These are phyloP conservation scores for Malus orientalis DNA, from an alignment of 306 rosid species.

Conservation along the genomic window DNA sequence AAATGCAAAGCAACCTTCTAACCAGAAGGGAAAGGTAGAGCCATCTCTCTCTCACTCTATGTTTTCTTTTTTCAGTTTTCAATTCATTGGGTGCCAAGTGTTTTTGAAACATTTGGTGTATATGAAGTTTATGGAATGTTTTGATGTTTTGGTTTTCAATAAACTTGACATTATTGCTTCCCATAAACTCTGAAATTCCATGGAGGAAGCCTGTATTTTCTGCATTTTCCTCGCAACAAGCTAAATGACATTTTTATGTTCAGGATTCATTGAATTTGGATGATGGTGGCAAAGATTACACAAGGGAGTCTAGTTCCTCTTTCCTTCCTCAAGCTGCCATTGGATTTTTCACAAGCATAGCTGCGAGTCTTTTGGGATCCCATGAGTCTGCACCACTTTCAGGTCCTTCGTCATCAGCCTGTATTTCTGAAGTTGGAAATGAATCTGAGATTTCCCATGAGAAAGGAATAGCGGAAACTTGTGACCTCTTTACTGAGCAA, in stretches of 20 bases:
- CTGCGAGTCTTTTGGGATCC: slow-evolving; percentile 46
- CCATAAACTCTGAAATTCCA: background rate
- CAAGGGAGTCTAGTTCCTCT: slow-evolving; percentile 51
- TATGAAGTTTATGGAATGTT: background rate
- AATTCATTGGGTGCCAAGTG: background rate
- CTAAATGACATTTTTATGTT: slow-evolving; percentile 7
- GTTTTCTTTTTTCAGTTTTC: background rate
- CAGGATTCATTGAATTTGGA: slow-evolving; percentile 43
- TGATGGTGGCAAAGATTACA: slow-evolving; percentile 25
- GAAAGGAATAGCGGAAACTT: slow-evolving; percentile 36
- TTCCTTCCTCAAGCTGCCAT: slow-evolving; percentile 68
- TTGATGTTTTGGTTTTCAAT: background rate
- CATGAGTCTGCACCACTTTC: slow-evolving; percentile 41
- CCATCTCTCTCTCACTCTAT: slow-evolving; percentile 8
- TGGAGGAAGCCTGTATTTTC: background rate
- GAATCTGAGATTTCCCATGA: slow-evolving; percentile 29
- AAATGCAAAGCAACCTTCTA: slow-evolving; percentile 30
- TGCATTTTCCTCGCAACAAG: background rate
- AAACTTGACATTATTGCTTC: background rate
- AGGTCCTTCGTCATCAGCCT: slow-evolving; percentile 32
- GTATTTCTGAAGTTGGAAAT: slow-evolving; percentile 41
- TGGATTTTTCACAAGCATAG: slow-evolving; percentile 55
- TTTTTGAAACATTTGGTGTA: background rate
- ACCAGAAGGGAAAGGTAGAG: slow-evolving; percentile 48
- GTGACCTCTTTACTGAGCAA: slow-evolving; percentile 32